Percentiles rank a stretch among this genome's conserved stretches.
These are phyloP conservation scores for Penicillium paradoxum DNA, from an alignment of 495 filamentous ascomycete genomes.

Conservation along the genomic window DNA sequence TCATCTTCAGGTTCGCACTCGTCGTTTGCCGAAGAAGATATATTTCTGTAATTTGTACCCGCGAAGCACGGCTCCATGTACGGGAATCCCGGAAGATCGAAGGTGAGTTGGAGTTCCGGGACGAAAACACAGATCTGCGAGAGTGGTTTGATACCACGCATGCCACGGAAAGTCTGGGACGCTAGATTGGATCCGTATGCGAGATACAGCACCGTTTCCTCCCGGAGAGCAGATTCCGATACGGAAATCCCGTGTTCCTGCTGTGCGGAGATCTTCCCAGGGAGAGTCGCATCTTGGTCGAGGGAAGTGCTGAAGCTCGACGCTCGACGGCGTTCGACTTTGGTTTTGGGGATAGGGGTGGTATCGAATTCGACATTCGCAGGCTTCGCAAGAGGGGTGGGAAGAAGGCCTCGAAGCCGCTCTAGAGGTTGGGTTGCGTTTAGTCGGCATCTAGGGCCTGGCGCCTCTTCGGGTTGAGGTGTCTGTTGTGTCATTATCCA, in stretches of 20 bases:
- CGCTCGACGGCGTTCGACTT: constrained; percentile 15
- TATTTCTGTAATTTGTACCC: constrained; percentile 60
- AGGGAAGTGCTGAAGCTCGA: constrained; percentile 18
- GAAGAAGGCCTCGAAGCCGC: constrained; percentile 10
- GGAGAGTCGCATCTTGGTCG: constrained; percentile 23
- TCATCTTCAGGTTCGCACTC: constrained; percentile 13
- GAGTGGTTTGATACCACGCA: constrained; percentile 71
- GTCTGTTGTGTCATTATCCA: constrained; percentile 4
- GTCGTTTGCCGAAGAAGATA: constrained; percentile 15
- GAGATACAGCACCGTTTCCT: constrained; percentile 73
- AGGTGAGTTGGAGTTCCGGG: constrained; percentile 69
- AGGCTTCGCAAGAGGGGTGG: background rate
- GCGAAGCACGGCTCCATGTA: constrained; percentile 92
- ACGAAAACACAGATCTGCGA: constrained; percentile 74
- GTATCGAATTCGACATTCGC: background rate
- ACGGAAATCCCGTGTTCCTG: constrained; percentile 7
- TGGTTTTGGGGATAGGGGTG: constrained; percentile 15
- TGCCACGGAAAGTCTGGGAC: constrained; percentile 67
- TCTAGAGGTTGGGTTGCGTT: constrained; percentile 15
- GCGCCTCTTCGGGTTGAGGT: background rate
- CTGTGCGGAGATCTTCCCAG: constrained; percentile 20
- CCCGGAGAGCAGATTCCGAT: constrained; percentile 1
- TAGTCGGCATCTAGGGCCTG: constrained; percentile 13
- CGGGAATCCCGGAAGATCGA: constrained; percentile 80
- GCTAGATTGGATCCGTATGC: constrained; percentile 92